Percentiles rank a stretch among this genome's conserved stretches.
phyloP scores from a whole-genome alignment of 1,284 basidiomycete genomes.

The Apiotrichum porosum region DNA sequence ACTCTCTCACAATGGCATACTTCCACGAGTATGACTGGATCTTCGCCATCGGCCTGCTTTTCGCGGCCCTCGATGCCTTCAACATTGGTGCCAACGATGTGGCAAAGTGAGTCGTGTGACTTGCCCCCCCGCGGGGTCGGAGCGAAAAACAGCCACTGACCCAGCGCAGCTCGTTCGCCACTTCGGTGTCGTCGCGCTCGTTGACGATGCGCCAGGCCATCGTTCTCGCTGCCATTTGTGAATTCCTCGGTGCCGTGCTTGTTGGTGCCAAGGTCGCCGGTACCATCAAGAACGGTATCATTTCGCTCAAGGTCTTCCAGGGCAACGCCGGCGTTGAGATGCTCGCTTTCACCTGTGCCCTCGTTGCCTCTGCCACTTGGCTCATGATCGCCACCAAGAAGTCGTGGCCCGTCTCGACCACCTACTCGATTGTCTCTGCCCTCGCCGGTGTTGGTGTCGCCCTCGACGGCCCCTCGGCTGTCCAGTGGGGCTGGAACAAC shows the following conservation, averaged over 20 bases:
- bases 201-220: slow-evolving; percentile 51
- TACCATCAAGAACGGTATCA: slow-evolving; percentile 54
- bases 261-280: slow-evolving; percentile 50
- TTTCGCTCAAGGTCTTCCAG: slow-evolving; percentile 42
- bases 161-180: slow-evolving; percentile 50
- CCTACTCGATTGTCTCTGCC: slow-evolving; percentile 51
- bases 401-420: slow-evolving; percentile 51
- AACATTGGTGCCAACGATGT: slow-evolving; percentile 52
- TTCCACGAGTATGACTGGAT: slow-evolving; percentile 51
- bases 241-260: slow-evolving; percentile 50
- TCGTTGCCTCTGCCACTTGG: slow-evolving; percentile 47
- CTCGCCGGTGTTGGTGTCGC: slow-evolving; percentile 53
- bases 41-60: slow-evolving; percentile 49
- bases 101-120: slow-evolving; percentile 21
- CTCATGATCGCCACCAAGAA: slow-evolving; percentile 49
- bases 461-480: slow-evolving; percentile 44
- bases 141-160: too few species aligned
- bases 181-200: slow-evolving; percentile 51
- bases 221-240: slow-evolving; percentile 48
- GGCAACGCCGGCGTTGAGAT: slow-evolving; percentile 51
- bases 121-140: too few species aligned
- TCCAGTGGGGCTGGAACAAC: slow-evolving; percentile 54
- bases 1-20: slow-evolving; percentile 51
- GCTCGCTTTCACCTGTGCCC: slow-evolving; percentile 51
- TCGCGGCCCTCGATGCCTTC: slow-evolving; percentile 51